Evolutionary conservation across 2,329 filamentous ascomycete genomes (phyloP).

Genomic region (Trematosphaeria pertusa): DNA sequence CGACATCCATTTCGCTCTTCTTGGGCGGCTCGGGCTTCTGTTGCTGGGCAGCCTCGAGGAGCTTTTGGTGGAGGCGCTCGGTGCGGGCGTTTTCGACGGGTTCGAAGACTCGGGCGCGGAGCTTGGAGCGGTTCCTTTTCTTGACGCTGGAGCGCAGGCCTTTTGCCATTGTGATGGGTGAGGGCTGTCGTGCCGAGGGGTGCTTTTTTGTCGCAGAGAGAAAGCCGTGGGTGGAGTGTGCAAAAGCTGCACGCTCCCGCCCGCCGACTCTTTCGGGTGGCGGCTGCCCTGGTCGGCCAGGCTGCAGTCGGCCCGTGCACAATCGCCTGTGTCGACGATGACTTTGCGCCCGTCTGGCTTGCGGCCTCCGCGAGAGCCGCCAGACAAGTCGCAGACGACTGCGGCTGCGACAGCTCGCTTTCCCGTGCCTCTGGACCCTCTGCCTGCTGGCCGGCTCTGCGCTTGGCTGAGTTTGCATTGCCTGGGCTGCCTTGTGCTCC

Average conservation of each 20-base stretch:
- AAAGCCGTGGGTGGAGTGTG: slow-evolving; percentile 6
- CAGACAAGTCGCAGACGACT: slow-evolving; percentile 22
- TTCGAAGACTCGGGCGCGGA: slow-evolving; percentile 83
- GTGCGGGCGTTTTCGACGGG: slow-evolving; percentile 80
- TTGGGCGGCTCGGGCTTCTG: slow-evolving; percentile 65
- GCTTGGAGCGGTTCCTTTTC: slow-evolving; percentile 82
- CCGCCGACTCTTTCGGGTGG: too few species aligned
- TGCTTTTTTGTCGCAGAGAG: slow-evolving; percentile 9
- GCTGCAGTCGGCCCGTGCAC: slow-evolving; percentile 20
- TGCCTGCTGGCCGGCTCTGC: background rate
- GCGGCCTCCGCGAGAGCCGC: slow-evolving; percentile 35
- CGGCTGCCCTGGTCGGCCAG: slow-evolving; percentile 16
- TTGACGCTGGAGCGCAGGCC: slow-evolving; percentile 77
- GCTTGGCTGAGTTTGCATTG: background rate
- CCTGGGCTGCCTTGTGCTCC: slow-evolving; percentile 4
- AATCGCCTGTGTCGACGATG: slow-evolving; percentile 28
- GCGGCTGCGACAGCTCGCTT: slow-evolving; percentile 1
- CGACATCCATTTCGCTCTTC: slow-evolving; percentile 55
- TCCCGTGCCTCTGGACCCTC: background rate
- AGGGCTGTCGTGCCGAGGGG: too few species aligned
- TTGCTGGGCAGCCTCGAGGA: slow-evolving; percentile 79
- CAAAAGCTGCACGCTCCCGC: too few species aligned
- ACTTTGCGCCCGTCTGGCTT: slow-evolving; percentile 24
- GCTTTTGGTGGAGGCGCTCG: slow-evolving; percentile 83
- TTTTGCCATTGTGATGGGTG: slow-evolving; percentile 75